These are phyloP conservation scores for carrot (Daucus carota) DNA, from an alignment of 129 eudicot species.

Conservation along the genomic window DH1_v3.0 NC_030382.2:38769501-38770000, in stretches of 20 bases:
- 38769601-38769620: constrained; percentile 46
- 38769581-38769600: constrained; percentile 57
- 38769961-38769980: constrained; percentile 40
- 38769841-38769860: background rate
- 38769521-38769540: background rate
- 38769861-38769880: background rate
- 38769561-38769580: background rate
- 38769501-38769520: background rate
- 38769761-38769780: constrained; percentile 64
- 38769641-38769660: background rate
- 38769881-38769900: constrained; percentile 45
- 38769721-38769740: constrained; percentile 33
- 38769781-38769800: background rate
- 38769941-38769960: constrained; percentile 31
- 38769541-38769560: background rate
- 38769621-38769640: constrained; percentile 29
- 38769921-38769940: constrained; percentile 51
- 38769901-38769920: constrained; percentile 72
- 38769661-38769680: background rate
- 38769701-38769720: constrained; percentile 42
- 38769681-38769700: constrained; percentile 16
- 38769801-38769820: background rate
- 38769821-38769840: too few species aligned
- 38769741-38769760: constrained; percentile 24
- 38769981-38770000: constrained; percentile 66